phyloP scores from a whole-genome alignment of 2,329 filamentous ascomycete species.

The Hortaea sp. region DNA sequence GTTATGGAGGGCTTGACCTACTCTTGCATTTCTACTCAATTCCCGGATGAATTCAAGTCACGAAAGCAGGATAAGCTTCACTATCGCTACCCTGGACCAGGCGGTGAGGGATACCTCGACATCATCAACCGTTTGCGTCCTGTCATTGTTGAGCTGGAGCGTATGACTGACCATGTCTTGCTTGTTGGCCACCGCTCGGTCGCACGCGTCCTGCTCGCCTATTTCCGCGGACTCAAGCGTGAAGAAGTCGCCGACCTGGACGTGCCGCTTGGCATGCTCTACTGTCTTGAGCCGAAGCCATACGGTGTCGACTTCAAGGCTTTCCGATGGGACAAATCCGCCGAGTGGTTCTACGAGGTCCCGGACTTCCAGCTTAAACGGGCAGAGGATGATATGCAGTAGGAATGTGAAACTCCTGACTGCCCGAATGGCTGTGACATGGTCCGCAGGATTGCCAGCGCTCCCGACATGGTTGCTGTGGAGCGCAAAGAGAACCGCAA shows the following conservation, averaged over 20 bases:
- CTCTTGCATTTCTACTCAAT: constrained; percentile 69
- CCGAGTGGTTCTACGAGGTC: constrained; percentile 73
- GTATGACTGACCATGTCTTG: constrained; percentile 90
- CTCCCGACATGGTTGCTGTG: not conserved
- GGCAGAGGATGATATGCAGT: constrained; percentile 33
- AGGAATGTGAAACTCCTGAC: constrained; percentile 4
- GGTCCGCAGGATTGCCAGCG: constrained; percentile 1
- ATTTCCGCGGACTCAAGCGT: constrained; percentile 86
- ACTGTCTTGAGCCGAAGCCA: constrained; percentile 91
- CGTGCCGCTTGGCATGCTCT: constrained; percentile 85
- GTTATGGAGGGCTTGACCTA: constrained; percentile 94
- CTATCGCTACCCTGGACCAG: constrained; percentile 92
- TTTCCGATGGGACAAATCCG: constrained; percentile 74
- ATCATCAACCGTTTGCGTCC: constrained; percentile 91
- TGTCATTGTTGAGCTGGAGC: constrained; percentile 93
- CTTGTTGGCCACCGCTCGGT: constrained; percentile 89
- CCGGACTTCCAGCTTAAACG: constrained; percentile 70
- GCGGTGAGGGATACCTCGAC: constrained; percentile 92
- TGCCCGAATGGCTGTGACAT: constrained; percentile 1
- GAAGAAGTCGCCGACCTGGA: constrained; percentile 92
- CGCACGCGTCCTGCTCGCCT: constrained; percentile 83
- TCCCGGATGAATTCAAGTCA: constrained; percentile 70
- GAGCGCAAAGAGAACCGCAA: not conserved
- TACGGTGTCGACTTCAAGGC: constrained; percentile 97
- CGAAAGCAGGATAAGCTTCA: constrained; percentile 80